Conservation (phyloP, 2,329 filamentous ascomycete species). For the Talaromyces atroroseus region DNA sequence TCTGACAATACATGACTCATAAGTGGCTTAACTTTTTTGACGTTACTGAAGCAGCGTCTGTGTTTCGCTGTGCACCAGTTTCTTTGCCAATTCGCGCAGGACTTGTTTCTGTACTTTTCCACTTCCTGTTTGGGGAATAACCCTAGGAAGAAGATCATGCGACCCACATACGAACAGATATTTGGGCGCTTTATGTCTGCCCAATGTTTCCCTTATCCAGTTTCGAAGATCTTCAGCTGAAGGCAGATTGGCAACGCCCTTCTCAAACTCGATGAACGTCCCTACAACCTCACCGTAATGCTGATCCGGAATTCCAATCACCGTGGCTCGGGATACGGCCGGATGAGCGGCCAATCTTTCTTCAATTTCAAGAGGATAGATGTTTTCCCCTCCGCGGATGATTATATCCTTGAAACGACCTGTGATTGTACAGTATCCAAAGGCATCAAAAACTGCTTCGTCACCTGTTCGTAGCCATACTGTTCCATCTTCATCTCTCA, state of each 20-base stretch:
- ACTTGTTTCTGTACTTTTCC: constrained; percentile 64
- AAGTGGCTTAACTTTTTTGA: no score
- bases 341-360: constrained; percentile 64
- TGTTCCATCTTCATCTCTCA: constrained; percentile 54
- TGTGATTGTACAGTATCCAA: constrained; percentile 67
- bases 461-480: constrained; percentile 64
- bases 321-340: constrained; percentile 58
- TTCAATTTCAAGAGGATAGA: constrained; percentile 70
- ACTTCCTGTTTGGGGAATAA: constrained; percentile 63
- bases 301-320: constrained; percentile 64
- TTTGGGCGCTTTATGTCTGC: constrained; percentile 62
- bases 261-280: constrained; percentile 49
- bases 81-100: constrained; percentile 44
- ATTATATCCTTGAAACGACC: constrained; percentile 76
- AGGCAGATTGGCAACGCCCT: constrained; percentile 16
- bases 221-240: constrained; percentile 49
- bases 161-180: constrained; percentile 72
- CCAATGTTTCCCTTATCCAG: constrained; percentile 59
- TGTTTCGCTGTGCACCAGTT: constrained; percentile 23
- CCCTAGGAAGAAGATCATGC: constrained; percentile 42
- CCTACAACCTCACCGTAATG: constrained; percentile 69
- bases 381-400: constrained; percentile 69
- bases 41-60: background rate
- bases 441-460: constrained; percentile 47
- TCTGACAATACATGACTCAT: no score